A percentile compares a stretch with the other conserved stretches of the same genome.
Evolutionary conservation across 148 eudicot genomes (phyloP).

Genomic region (Amaranthus palmeri): DNA sequence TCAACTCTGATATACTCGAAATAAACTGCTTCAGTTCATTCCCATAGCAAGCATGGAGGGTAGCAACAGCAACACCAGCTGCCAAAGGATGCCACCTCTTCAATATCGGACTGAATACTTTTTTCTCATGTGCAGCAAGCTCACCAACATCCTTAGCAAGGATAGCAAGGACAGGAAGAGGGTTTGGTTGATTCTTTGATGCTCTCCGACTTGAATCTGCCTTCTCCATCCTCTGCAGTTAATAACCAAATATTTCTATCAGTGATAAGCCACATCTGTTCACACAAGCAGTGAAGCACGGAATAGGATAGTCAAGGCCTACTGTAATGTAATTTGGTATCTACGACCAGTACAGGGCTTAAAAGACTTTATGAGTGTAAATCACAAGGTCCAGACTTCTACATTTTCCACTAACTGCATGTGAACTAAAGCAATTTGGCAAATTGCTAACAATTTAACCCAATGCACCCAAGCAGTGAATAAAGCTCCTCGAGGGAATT

Average conservation of each 20-base stretch:
- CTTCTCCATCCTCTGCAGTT: slow-evolving; percentile 87
- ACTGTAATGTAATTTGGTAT: background rate
- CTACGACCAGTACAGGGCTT: background rate
- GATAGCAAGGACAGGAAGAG: slow-evolving; percentile 87
- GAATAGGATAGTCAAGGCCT: too few relatives aligned
- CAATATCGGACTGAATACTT: slow-evolving; percentile 76
- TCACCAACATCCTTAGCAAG: slow-evolving; percentile 94
- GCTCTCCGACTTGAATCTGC: slow-evolving; percentile 96
- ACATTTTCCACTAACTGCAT: too few relatives aligned
- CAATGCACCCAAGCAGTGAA: background rate
- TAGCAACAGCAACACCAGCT: slow-evolving; percentile 97
- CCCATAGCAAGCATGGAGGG: slow-evolving; percentile 94
- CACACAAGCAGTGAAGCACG: too few relatives aligned
- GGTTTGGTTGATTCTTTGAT: slow-evolving; percentile 79
- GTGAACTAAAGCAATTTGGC: background rate
- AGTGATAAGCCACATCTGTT: background rate
- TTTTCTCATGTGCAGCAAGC: slow-evolving; percentile 78
- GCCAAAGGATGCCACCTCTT: slow-evolving; percentile 97
- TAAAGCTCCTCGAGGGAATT: too few relatives aligned
- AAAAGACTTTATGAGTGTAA: background rate
- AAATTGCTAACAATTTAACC: background rate
- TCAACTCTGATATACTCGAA: slow-evolving; percentile 72
- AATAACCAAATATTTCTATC: slow-evolving; percentile 14
- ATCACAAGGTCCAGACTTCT: background rate
- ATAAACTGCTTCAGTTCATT: slow-evolving; percentile 90